Evolutionary conservation across 2,329 filamentous ascomycete genomes (phyloP).

Genomic region (Beauveria sp.): DNA sequence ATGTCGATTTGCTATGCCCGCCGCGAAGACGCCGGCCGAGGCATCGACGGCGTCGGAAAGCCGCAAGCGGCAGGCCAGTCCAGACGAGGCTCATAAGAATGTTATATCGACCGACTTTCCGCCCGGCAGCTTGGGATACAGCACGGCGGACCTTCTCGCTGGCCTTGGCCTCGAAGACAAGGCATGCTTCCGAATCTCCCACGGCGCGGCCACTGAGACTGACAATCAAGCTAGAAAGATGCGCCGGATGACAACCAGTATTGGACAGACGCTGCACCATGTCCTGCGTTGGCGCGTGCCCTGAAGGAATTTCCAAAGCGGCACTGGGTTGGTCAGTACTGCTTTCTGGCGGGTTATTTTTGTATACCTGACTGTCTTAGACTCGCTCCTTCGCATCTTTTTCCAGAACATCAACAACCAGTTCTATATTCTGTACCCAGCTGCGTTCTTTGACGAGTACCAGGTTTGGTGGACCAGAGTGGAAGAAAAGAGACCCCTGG

Average conservation of each 20-base stretch:
- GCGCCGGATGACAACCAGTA: conserved; percentile 15
- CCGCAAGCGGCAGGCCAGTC: conserved; percentile 12
- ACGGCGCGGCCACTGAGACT: background rate
- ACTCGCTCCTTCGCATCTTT: conserved; percentile 30
- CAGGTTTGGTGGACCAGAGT: conserved; percentile 27
- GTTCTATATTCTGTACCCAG: conserved; percentile 31
- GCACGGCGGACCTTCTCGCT: conserved; percentile 2
- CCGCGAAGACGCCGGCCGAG: conserved; percentile 13
- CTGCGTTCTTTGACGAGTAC: conserved; percentile 28
- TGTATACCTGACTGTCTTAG: conserved; percentile 16
- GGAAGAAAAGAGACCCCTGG: conserved; percentile 21
- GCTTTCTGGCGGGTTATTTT: no score
- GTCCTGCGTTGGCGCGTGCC: conserved; percentile 24
- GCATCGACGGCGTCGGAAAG: background rate
- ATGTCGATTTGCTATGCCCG: conserved; percentile 24
- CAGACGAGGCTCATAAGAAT: conserved; percentile 9
- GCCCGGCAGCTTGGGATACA: background rate
- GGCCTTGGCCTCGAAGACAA: conserved; percentile 5
- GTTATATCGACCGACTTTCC: background rate
- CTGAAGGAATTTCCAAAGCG: conserved; percentile 25
- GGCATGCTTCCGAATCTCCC: background rate
- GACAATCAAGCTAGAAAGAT: conserved; percentile 12
- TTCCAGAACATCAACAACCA: conserved; percentile 30
- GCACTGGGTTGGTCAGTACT: conserved; percentile 24
- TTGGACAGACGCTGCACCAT: conserved; percentile 15